Conservation (phyloP, 495 filamentous ascomycete species). For the Hyaloscypha finlandica region DNA sequence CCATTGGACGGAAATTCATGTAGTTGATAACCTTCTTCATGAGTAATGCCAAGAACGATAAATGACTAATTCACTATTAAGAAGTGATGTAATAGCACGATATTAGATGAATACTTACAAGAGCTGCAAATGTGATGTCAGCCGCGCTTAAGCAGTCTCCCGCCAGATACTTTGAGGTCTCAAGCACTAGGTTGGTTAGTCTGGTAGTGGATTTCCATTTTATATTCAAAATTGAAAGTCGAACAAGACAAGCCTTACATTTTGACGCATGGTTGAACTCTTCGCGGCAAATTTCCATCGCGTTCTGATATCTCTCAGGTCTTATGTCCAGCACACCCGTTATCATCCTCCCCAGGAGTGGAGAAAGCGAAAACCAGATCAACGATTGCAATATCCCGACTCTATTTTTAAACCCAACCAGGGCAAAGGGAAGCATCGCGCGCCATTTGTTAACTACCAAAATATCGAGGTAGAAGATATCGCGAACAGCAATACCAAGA, state of each 20-base stretch:
- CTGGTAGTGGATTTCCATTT: neutral
- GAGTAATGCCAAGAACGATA: constrained; percentile 16
- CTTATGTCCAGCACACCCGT: constrained; percentile 7
- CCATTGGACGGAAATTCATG: constrained; percentile 1
- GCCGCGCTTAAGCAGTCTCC: constrained; percentile 18
- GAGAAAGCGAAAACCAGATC: constrained; percentile 17
- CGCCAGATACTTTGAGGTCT: constrained; percentile 15
- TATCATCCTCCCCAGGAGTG: constrained; percentile 19
- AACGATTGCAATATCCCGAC: constrained; percentile 16
- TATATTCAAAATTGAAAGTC: neutral
- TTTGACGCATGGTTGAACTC: constrained; percentile 13
- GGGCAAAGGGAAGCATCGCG: constrained; percentile 18
- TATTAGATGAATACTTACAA: constrained; percentile 8
- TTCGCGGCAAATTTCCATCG: constrained; percentile 11
- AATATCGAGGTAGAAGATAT: constrained; percentile 15
- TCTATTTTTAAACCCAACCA: constrained; percentile 16
- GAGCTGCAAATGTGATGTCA: constrained; percentile 22
- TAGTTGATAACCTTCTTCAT: constrained; percentile 17
- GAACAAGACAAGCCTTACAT: constrained; percentile 1
- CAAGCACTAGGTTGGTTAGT: constrained; percentile 13
- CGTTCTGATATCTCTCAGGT: constrained; percentile 5
- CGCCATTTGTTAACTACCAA: constrained; percentile 15
- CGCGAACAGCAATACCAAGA: constrained; percentile 7
- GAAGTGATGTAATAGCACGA: neutral
- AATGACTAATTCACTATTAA: constrained; percentile 5